Evolutionary conservation across 164 flowering plant genomes (phyloP), one percentile per base, ranked within the genome.

Genomic region (Aristolochia fimbriata): DNA sequence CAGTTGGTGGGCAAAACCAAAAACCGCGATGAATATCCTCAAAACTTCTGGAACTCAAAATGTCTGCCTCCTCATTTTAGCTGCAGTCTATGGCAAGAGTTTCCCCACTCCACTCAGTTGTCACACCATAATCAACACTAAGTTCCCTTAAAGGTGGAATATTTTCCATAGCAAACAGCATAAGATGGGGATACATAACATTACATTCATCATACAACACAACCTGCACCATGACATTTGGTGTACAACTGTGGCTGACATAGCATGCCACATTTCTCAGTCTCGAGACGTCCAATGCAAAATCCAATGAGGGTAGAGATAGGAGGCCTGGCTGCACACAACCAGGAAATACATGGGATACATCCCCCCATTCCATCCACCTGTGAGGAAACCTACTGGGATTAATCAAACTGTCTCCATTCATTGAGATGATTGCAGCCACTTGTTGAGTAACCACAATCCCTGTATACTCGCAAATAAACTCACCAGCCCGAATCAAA

Each of bases 151-250:
- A 52, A 17, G 98, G 98, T 58, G 96, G 94, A 67, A 92, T 86
- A 54, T 81, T 86, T 72, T 92, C 98, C 91, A 86, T 59, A 11
- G 98, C 96, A 71, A 89, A 92, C 43, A 92, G 73, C 96, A 90
- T 87, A 25, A 87, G 73, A 65, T 79, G 97, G 71, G 98, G 98
- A 68, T 79, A 89, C 67, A 71, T 62, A 15, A 81, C 55, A 68
- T 79, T 82, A 50, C 73, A 67, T 64, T 92, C 97, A 72, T 87
- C 93, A 71, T 81, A 76, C 21, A 86, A 64, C 47, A 92, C 94
- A 72, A 68, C 77, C 62, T 92, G 98, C 70, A 86, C 94, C 70
- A 89, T 25, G 62, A 89, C 89, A 76, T 92, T 92, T 23, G 98
- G 96, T 58, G 65, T 66, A 24, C 80, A 62, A 70, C 94, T 89